phyloP scores from a whole-genome alignment of 306 rosid species.

The Cucumis melo region DNA sequence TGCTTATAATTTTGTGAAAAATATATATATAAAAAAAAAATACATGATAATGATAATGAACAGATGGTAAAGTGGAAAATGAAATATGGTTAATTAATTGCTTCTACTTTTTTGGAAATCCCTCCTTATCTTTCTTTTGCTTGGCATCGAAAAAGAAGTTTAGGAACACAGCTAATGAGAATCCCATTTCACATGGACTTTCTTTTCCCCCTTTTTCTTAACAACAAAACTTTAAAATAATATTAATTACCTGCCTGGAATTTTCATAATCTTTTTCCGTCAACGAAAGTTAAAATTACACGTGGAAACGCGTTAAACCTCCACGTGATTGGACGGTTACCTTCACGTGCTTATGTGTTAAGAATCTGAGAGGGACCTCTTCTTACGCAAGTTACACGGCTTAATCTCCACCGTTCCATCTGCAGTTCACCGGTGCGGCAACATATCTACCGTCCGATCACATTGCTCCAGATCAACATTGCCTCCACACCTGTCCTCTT shows the following conservation, averaged over 20 bases:
- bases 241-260: not conserved
- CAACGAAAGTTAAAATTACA: not conserved
- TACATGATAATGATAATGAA: too few relatives aligned
- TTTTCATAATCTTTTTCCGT: not conserved
- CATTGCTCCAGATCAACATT: not conserved
- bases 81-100: not conserved
- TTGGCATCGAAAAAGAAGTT: conserved; percentile 2
- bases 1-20: too few relatives aligned
- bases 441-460: not conserved
- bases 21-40: too few relatives aligned
- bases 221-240: not conserved
- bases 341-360: not conserved
- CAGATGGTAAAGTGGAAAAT: not conserved
- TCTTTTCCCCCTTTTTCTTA: not conserved
- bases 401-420: not conserved
- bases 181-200: not conserved
- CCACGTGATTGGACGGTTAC: conserved; percentile 1
- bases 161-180: not conserved
- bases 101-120: not conserved
- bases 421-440: not conserved
- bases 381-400: not conserved
- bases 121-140: not conserved
- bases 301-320: not conserved
- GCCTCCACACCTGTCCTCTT: not conserved
- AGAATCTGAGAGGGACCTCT: not conserved